phyloP scores from a whole-genome alignment of 2,329 filamentous ascomycete genomes.

The Neopestalotiopsis rosae region DNA sequence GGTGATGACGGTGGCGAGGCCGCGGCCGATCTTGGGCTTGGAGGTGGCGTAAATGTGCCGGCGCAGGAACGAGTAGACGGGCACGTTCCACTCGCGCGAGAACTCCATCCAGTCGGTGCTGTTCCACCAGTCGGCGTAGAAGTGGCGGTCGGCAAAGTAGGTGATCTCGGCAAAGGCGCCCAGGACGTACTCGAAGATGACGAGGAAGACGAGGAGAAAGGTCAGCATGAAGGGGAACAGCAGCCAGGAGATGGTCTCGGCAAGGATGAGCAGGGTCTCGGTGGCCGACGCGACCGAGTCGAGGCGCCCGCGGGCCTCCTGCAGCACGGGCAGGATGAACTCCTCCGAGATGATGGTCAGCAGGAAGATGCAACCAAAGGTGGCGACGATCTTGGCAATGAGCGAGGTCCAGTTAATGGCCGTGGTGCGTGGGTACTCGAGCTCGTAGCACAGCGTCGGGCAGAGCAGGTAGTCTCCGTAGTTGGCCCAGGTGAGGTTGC shows the following conservation, averaged over 20 bases:
- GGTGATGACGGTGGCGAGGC: slow-evolving; percentile 83
- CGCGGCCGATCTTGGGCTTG: slow-evolving; percentile 75
- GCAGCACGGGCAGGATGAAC: slow-evolving; percentile 90
- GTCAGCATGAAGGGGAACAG: slow-evolving; percentile 98
- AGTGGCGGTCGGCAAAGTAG: slow-evolving; percentile 89
- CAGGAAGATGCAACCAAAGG: slow-evolving; percentile 96
- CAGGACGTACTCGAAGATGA: slow-evolving; percentile 97
- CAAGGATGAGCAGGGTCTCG: slow-evolving; percentile 80
- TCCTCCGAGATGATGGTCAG: slow-evolving; percentile 91
- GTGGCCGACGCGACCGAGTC: slow-evolving; percentile 50
- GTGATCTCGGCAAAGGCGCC: slow-evolving; percentile 96
- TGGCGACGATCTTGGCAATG: slow-evolving; percentile 82
- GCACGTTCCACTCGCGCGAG: slow-evolving; percentile 95
- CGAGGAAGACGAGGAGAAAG: slow-evolving; percentile 92
- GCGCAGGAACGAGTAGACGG: slow-evolving; percentile 93
- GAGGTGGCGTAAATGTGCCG: slow-evolving; percentile 92
- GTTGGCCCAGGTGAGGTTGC: slow-evolving; percentile 83
- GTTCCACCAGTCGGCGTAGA: slow-evolving; percentile 83
- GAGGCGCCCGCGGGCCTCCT: slow-evolving; percentile 67
- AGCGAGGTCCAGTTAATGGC: slow-evolving; percentile 81
- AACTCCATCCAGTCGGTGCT: slow-evolving; percentile 94
- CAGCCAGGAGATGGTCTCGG: slow-evolving; percentile 88
- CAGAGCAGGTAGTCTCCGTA: slow-evolving; percentile 88
- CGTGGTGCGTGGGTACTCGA: slow-evolving; percentile 87
- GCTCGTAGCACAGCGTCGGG: slow-evolving; percentile 95